phyloP scores from a whole-genome alignment of 495 filamentous ascomycete species.

The Daldinia loculata region DNA sequence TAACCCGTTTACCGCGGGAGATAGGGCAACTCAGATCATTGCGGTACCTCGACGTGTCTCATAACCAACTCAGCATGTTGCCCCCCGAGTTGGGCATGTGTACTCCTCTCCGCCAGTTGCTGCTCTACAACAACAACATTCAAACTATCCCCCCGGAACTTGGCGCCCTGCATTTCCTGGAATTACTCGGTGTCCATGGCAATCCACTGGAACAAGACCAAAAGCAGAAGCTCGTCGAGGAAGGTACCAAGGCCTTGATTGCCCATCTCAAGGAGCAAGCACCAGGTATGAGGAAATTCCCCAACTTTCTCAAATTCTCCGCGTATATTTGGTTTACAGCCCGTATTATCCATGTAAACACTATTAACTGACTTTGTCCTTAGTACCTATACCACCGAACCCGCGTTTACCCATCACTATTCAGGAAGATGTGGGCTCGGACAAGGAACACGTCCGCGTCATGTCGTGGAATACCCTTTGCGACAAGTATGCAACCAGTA shows the following conservation, averaged over 20 bases:
- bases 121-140: slow-evolving; percentile 90
- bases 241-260: slow-evolving; percentile 86
- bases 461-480: slow-evolving; percentile 95
- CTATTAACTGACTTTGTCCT: slow-evolving; percentile 25
- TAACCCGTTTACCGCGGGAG: slow-evolving; percentile 74
- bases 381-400: slow-evolving; percentile 74
- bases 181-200: slow-evolving; percentile 90
- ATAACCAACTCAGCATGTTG: slow-evolving; percentile 82
- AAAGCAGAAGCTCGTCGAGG: slow-evolving; percentile 80
- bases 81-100: slow-evolving; percentile 97
- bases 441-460: slow-evolving; percentile 70
- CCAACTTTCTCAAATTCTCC: not conserved
- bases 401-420: slow-evolving; percentile 56
- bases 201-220: slow-evolving; percentile 80
- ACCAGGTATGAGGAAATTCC: slow-evolving; percentile 67
- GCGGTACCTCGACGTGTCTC: slow-evolving; percentile 82
- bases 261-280: slow-evolving; percentile 81
- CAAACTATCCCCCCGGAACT: slow-evolving; percentile 83
- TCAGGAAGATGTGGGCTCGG: slow-evolving; percentile 58
- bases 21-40: slow-evolving; percentile 84
- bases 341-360: not conserved
- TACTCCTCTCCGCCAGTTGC: slow-evolving; percentile 78
- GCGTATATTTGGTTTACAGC: not conserved
- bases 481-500: slow-evolving; percentile 84
- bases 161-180: slow-evolving; percentile 83